Evolutionary conservation across 1,139 yeast species (phyloP).

Genomic region (Blastobotrys petasosporus): DNA sequence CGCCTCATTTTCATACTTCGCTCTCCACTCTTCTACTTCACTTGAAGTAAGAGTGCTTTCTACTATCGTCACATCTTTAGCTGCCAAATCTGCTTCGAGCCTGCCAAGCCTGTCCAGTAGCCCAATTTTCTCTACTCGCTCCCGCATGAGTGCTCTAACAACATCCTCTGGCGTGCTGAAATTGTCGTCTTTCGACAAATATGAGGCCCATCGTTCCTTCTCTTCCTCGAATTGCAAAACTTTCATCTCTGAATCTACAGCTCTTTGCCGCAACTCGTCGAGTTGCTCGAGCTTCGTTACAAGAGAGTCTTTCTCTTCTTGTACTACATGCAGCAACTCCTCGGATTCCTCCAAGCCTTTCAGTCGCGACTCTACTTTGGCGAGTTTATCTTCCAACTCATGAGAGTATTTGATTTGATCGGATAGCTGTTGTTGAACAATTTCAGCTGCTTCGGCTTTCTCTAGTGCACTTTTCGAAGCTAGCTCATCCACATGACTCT

Average conservation of each 20-base stretch:
- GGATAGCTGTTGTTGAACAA: slow-evolving; percentile 49
- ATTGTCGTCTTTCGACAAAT: slow-evolving; percentile 28
- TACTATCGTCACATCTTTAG: slow-evolving; percentile 24
- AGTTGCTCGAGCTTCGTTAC: slow-evolving; percentile 40
- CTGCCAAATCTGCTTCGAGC: slow-evolving; percentile 30
- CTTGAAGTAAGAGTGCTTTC: slow-evolving; percentile 37
- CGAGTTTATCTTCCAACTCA: slow-evolving; percentile 48
- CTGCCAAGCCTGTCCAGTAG: slow-evolving; percentile 32
- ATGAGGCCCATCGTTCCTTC: slow-evolving; percentile 36
- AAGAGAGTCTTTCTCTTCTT: slow-evolving; percentile 44
- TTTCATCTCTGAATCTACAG: slow-evolving; percentile 49
- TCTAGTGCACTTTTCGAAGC: slow-evolving; percentile 31
- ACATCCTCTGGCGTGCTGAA: slow-evolving; percentile 33
- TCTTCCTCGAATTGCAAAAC: slow-evolving; percentile 44
- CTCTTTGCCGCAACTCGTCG: slow-evolving; percentile 43
- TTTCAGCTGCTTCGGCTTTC: slow-evolving; percentile 13
- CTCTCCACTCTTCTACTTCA: slow-evolving; percentile 35
- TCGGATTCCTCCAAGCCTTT: slow-evolving; percentile 40
- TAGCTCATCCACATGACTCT: slow-evolving; percentile 9
- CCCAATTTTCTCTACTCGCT: slow-evolving; percentile 31
- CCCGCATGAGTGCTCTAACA: slow-evolving; percentile 28
- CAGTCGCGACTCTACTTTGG: slow-evolving; percentile 44
- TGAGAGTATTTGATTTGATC: slow-evolving; percentile 53
- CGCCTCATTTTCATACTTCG: slow-evolving; percentile 31
- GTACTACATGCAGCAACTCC: slow-evolving; percentile 46